Conservation (phyloP, 768 basidiomycete species). For the Psilocybe tampanensis region DNA sequence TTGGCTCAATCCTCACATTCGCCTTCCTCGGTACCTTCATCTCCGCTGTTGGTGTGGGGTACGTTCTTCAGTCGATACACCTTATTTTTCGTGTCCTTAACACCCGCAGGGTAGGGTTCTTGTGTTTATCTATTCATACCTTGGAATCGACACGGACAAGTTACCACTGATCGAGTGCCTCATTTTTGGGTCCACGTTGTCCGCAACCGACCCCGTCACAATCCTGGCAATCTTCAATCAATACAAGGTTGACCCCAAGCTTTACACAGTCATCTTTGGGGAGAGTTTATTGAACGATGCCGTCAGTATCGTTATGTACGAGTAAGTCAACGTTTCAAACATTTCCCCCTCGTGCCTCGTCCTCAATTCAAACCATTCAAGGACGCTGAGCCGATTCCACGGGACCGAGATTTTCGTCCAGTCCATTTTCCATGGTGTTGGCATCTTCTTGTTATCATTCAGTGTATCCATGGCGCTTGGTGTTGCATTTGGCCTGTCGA, state of each 20-base stretch:
- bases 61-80: conserved; percentile 35
- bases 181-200: conserved; percentile 94
- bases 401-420: conserved; percentile 83
- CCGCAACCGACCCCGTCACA: conserved; percentile 97
- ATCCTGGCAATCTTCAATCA: conserved; percentile 98
- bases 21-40: conserved; percentile 97
- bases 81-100: conserved; percentile 34
- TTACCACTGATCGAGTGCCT: conserved; percentile 91
- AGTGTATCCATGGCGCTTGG: conserved; percentile 94
- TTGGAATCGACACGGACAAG: conserved; percentile 88
- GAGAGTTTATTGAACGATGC: conserved; percentile 98
- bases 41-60: conserved; percentile 96
- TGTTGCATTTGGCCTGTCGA: conserved; percentile 86
- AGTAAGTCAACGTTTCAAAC: conserved; percentile 64
- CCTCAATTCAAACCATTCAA: conserved; percentile 32
- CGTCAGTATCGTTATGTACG: conserved; percentile 99
- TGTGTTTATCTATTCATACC: conserved; percentile 92
- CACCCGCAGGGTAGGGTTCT: conserved; percentile 72
- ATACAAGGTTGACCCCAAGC: conserved; percentile 97
- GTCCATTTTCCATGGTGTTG: conserved; percentile 94
- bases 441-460: conserved; percentile 96
- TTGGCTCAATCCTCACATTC: conserved; percentile 92
- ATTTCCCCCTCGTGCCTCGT: neutral
- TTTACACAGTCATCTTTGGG: conserved; percentile 97
- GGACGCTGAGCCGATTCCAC: conserved; percentile 91